Conservation (phyloP, 176 grass and related monocot genomes). For the Guadua angustifolia region DNA sequence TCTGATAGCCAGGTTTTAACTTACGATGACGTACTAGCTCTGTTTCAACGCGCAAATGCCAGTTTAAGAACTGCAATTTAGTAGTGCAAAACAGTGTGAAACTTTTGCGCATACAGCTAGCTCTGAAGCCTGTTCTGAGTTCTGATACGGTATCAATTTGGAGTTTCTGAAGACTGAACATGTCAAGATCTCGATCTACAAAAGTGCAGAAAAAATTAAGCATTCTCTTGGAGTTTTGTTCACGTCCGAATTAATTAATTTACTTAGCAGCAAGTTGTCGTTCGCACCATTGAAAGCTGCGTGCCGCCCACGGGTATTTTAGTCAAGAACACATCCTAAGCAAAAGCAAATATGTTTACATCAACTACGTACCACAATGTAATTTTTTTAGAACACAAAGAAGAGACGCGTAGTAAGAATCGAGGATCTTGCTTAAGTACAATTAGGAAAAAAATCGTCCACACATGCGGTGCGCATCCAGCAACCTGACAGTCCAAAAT, state of each 20-base stretch:
- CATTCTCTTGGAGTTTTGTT: background rate
- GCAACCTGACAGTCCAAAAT: background rate
- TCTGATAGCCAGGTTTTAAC: background rate
- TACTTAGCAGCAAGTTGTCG: background rate
- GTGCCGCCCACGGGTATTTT: constrained; percentile 34
- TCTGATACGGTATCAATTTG: background rate
- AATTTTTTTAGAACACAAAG: background rate
- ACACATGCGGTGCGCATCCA: background rate
- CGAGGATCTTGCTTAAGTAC: background rate
- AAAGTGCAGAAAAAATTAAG: background rate
- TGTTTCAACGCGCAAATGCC: background rate
- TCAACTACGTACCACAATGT: background rate
- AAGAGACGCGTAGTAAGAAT: background rate
- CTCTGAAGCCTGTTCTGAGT: background rate
- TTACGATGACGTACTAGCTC: background rate
- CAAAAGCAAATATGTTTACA: background rate
- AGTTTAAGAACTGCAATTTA: too few species aligned
- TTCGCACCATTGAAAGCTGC: background rate
- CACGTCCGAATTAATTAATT: background rate
- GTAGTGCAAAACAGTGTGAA: background rate
- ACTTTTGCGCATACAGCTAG: background rate
- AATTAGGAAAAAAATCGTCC: background rate
- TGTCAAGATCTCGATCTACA: background rate
- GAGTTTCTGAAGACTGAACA: background rate
- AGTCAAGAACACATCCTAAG: background rate